Percentiles rank a stretch among this genome's conserved stretches.
Evolutionary conservation across 129 eudicot genomes (phyloP).

Genomic region (Artemisia tridentata): DNA sequence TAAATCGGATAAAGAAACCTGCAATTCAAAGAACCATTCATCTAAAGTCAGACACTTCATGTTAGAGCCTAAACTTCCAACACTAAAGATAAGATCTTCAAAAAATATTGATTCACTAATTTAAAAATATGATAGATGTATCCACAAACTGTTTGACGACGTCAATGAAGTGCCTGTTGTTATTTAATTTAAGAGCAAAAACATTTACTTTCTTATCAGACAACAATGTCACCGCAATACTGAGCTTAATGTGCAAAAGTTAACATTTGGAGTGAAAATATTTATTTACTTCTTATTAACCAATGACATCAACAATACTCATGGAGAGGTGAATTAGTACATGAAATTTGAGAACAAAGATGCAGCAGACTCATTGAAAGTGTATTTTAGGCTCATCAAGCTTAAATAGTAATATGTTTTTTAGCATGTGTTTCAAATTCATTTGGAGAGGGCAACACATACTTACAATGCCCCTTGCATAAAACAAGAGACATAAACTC

Average conservation of each 20-base stretch:
- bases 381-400: too few relatives aligned
- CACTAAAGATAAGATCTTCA: not conserved
- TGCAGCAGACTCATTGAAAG: too few relatives aligned
- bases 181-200: not conserved
- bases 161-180: not conserved
- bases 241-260: not conserved
- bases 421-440: not conserved
- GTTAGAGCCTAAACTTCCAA: slow-evolving; percentile 10
- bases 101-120: not conserved
- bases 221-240: not conserved
- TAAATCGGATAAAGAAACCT: slow-evolving; percentile 97
- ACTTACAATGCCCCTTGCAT: not conserved
- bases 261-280: not conserved
- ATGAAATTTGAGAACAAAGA: too few relatives aligned
- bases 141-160: not conserved
- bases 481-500: not conserved
- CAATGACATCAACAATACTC: too few relatives aligned
- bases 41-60: slow-evolving; percentile 10
- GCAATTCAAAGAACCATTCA: slow-evolving; percentile 36
- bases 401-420: too few relatives aligned
- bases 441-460: not conserved
- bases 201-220: slow-evolving; percentile 1
- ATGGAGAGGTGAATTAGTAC: too few relatives aligned
- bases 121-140: not conserved
- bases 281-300: not conserved